phyloP scores from a whole-genome alignment of 768 basidiomycete genomes.

The Suillus subluteus region DNA sequence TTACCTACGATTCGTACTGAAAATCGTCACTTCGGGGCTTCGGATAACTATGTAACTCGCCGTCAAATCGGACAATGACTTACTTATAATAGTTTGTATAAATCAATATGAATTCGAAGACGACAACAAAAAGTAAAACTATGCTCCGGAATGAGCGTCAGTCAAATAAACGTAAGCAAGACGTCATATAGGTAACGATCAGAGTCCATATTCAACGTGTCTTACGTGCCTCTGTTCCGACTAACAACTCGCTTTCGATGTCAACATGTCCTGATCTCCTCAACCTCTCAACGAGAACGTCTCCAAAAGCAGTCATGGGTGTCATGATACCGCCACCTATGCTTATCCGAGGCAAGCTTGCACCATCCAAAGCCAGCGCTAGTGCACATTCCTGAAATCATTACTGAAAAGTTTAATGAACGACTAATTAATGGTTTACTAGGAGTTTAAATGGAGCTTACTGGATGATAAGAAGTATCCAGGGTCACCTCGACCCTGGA shows the following conservation, averaged over 20 bases:
- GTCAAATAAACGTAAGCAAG: neutral
- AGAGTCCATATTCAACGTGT: conserved; percentile 8
- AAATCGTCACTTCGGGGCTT: neutral
- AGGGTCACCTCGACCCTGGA: conserved; percentile 76
- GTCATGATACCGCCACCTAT: conserved; percentile 81
- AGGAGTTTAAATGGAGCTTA: conserved; percentile 34
- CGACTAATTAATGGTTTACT: conserved; percentile 4
- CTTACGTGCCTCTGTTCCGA: conserved; percentile 16
- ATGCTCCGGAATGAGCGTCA: too few relatives aligned
- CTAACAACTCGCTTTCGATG: conserved; percentile 54
- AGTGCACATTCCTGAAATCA: conserved; percentile 85
- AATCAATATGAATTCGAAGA: neutral
- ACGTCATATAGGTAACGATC: neutral
- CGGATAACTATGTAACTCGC: neutral
- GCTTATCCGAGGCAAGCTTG: conserved; percentile 59
- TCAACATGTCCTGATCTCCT: conserved; percentile 57
- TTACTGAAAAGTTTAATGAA: conserved; percentile 44
- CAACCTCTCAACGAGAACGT: conserved; percentile 71
- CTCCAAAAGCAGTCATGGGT: conserved; percentile 81
- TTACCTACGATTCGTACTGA: too few relatives aligned
- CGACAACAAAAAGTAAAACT: neutral
- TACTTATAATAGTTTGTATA: neutral
- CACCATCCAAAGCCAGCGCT: conserved; percentile 58
- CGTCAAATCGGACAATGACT: neutral
- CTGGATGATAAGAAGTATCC: conserved; percentile 66